Percentiles rank a stretch among this genome's conserved stretches.
Conservation (phyloP, 495 filamentous ascomycete species). For the Amniculicola lignicola region DNA sequence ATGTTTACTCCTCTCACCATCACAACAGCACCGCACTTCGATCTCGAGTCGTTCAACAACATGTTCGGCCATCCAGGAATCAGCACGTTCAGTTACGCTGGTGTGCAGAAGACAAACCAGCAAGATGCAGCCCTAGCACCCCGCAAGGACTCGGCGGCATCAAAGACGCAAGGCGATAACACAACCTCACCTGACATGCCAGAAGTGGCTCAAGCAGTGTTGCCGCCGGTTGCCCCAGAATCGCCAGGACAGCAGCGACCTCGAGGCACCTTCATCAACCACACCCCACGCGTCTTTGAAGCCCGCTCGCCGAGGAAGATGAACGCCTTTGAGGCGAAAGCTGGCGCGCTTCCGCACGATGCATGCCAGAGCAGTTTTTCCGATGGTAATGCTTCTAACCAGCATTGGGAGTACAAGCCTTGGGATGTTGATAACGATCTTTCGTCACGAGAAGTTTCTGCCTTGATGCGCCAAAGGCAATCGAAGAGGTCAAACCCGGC, state of each 20-base stretch:
- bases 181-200: too few relatives aligned
- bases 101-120: background rate
- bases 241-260: slow-evolving; percentile 1
- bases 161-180: background rate
- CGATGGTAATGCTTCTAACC: background rate
- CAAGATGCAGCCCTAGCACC: background rate
- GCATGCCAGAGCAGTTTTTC: background rate
- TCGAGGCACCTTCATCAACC: slow-evolving; percentile 29
- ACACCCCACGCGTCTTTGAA: slow-evolving; percentile 32
- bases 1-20: background rate
- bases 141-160: too few relatives aligned
- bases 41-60: background rate
- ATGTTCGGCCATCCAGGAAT: slow-evolving; percentile 31
- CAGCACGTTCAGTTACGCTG: slow-evolving; percentile 24
- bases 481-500: too few relatives aligned
- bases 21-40: background rate
- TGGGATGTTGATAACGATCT: too few relatives aligned
- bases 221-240: slow-evolving; percentile 1
- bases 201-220: background rate
- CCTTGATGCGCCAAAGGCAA: too few relatives aligned
- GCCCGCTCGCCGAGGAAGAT: background rate
- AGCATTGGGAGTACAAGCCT: too few relatives aligned
- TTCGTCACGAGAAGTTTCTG: too few relatives aligned
- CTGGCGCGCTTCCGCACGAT: too few relatives aligned
- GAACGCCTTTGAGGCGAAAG: too few relatives aligned